Base-by-base conservation (phyloP, 2,329 filamentous ascomycete genomes). In the Sporothrix phasma region DNA sequence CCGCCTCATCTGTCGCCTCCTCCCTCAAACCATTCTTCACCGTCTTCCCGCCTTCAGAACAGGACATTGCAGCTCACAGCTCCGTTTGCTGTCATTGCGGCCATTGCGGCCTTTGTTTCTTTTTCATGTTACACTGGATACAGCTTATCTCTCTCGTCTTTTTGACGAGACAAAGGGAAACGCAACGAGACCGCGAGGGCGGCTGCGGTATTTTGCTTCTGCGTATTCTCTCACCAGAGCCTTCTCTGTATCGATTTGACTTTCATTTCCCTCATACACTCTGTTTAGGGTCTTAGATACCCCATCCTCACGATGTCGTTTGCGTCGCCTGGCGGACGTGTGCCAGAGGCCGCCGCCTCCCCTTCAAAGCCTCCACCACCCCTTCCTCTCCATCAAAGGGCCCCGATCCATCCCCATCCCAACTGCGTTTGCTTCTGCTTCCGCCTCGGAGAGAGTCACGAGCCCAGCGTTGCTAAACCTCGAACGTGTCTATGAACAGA, bases 391-490 rank as follows among this genome's bases (percentile, higher is more conserved):
- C 19, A 13, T n/a, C 8, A 37, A 11, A 3, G 24, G 8, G 31
- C 13, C 51, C 31, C 22, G 51, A 56, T 13, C 51, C 51, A 5
- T 31, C 51, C 13, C 51, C 51, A 22, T 31, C 19, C 51, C 51
- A 3, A 56, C 31, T 6, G 31, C 51, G 6, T 13, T 19, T 11
- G 29, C 51, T 5, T 7, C 51, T 19, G n/a, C 51, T 10, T 17
- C 51, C 5, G 10, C 19, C n/a, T n/a, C 41, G 5, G 58, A 49
- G 74, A 65, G 73, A 75, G 70, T 75, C 11, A 78, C 62, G 65
- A 86, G 80, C 78, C 79, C 79, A 76, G 84, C 84, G 66, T 77
- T 79, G 77, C 83, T 85, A 80, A 87, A 80, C 74, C 83, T 87
- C 71, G 79, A 81, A 78, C 81, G 80, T 79, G 76, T 87, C 67